Evolutionary conservation across 2,329 filamentous ascomycete genomes (phyloP), one percentile per base, ranked within the genome.

Genomic region (Pestalotiopsis fici): DNA sequence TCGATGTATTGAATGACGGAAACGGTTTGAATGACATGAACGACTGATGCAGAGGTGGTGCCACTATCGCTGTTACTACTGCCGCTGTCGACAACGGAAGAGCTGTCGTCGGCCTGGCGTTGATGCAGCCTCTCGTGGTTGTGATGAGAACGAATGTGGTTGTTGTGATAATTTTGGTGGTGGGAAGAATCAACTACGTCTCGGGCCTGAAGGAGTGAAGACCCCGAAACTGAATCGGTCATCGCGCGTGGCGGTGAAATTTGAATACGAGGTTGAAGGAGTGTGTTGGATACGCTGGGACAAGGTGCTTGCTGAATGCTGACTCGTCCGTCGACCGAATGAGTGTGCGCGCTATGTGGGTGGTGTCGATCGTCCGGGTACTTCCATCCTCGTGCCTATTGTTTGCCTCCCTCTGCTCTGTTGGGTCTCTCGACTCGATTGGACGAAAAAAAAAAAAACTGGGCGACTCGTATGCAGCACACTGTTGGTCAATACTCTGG

Each of bases 1-100:
- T 88, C 85, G 69, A 88, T 82, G 69, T 85, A 73, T 71, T 88
- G 83, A 66, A 88, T 76, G 74, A 88, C 79, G 28, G 86, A 87
- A 70, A 89, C 77, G 71, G 87, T 88, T 75, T 87, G 82, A 65
- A 87, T 79, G 72, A 89, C 84, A 72, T 86, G 77, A 72, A 80
- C 77, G 62, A 74, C 23, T 21, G 63, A 59, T 28, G 56, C 67
- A 25, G 78, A 75, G 55, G 23, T 31, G 5, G 55, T 27, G 57
- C 57, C 37, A 60, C 54, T 66, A 18, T 25, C 59, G 62, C 28
- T 68, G 57, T 15, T 59, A 11, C 43, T 50, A 11, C 43, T 50
- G 43, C 43, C n/a, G 43, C 43, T 50, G 43, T 50, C 43, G 43
- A 50, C 43, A 50, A 50, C 15, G n/a, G 43, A n/a, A 50, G n/a